These are phyloP conservation scores for Candida glucosophila DNA, from an alignment of 1,139 yeast genomes.

Conservation along the genomic window DNA sequence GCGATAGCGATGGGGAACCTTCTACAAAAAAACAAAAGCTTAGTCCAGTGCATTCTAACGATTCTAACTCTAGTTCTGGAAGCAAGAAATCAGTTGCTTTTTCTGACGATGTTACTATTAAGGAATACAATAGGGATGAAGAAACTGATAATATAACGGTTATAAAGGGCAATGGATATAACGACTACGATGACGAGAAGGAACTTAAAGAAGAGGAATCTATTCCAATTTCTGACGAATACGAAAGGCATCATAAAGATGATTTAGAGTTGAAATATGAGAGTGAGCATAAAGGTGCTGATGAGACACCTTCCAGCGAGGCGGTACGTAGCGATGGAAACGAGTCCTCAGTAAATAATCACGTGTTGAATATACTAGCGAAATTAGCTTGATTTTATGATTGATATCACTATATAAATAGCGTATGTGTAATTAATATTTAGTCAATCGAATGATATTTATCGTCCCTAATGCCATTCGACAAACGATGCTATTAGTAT, in stretches of 20 bases:
- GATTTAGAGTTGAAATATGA: conserved; percentile 23
- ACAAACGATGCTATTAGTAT: no score
- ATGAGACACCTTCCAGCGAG: no score
- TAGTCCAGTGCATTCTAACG: conserved; percentile 14
- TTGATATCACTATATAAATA: no score
- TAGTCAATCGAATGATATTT: no score
- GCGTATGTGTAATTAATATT: no score
- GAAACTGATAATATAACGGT: conserved; percentile 17
- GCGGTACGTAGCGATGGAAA: conserved; percentile 6
- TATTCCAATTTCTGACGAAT: no score
- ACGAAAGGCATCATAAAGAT: conserved; percentile 23
- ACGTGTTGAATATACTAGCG: conserved; percentile 27
- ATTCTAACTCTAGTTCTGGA: conserved; percentile 20
- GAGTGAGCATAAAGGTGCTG: conserved; percentile 9
- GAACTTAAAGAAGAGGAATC: conserved; percentile 12
- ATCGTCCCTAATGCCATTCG: no score
- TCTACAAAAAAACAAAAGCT: conserved; percentile 12
- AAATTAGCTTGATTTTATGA: conserved; percentile 14
- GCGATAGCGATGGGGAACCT: conserved; percentile 15
- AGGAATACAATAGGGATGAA: conserved; percentile 30
- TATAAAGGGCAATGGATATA: no score
- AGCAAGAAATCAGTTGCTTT: conserved; percentile 37
- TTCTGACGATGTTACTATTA: conserved; percentile 37
- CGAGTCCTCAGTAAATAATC: conserved; percentile 4
- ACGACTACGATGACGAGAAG: conserved; percentile 11